Evolutionary conservation across 148 eudicot species (phyloP).

Genomic region (Fagopyrum homotropicum): DNA sequence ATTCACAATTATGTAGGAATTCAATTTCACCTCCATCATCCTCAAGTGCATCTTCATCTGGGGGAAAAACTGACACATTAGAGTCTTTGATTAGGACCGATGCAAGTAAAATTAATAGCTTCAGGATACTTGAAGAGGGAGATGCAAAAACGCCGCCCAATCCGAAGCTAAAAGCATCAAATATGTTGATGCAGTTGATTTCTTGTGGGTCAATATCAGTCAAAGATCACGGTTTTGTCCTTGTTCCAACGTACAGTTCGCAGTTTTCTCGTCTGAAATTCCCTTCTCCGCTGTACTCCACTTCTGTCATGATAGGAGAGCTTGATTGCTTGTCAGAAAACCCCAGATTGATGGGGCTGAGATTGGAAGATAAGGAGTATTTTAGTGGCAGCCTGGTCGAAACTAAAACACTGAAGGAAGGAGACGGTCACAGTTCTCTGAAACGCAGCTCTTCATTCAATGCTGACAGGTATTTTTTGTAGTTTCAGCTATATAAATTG

Average conservation of each 20-base stretch:
- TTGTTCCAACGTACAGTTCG: constrained; percentile 71
- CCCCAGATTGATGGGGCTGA: constrained; percentile 53
- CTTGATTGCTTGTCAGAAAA: constrained; percentile 69
- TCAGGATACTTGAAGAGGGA: constrained; percentile 46
- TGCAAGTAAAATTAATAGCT: constrained; percentile 61
- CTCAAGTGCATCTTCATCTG: constrained; percentile 56
- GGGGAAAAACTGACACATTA: constrained; percentile 59
- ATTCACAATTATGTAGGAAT: constrained; percentile 28
- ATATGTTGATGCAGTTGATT: constrained; percentile 73
- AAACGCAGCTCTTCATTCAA: constrained; percentile 78
- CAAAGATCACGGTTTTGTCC: constrained; percentile 73
- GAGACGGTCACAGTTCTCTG: constrained; percentile 34
- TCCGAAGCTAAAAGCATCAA: constrained; percentile 56
- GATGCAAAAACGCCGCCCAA: constrained; percentile 25
- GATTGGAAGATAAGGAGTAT: constrained; percentile 80
- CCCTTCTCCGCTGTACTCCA: constrained; percentile 82
- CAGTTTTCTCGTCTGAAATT: constrained; percentile 58
- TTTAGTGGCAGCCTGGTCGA: constrained; percentile 89
- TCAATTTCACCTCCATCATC: constrained; percentile 50
- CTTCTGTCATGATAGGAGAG: constrained; percentile 73
- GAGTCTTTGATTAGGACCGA: constrained; percentile 80
- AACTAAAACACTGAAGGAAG: constrained; percentile 54
- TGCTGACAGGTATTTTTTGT: constrained; percentile 52
- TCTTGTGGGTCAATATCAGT: constrained; percentile 90
- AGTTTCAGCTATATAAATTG: neutral